phyloP scores from a whole-genome alignment of 2,329 filamentous ascomycete species.

The Apiospora sp. region DNA sequence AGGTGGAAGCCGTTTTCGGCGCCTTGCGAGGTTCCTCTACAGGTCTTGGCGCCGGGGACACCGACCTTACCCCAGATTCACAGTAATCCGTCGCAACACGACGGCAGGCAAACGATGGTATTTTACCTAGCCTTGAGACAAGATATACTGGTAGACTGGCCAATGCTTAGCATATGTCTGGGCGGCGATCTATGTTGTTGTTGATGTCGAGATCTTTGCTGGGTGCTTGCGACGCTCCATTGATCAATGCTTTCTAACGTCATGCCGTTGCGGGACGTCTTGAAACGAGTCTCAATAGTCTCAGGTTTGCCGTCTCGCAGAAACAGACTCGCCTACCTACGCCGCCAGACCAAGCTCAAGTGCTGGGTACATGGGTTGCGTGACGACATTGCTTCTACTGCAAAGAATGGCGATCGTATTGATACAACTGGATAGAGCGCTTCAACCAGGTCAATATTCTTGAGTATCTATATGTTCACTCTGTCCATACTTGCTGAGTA shows the following conservation, averaged over 20 bases:
- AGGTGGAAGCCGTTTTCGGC: slow-evolving; percentile 19
- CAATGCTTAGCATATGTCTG: background rate
- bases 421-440: background rate
- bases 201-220: background rate
- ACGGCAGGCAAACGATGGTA: background rate
- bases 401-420: background rate
- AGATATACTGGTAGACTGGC: background rate
- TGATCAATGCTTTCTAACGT: background rate
- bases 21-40: background rate
- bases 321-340: background rate
- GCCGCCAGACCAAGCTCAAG: background rate
- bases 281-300: background rate
- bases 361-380: background rate
- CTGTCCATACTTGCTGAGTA: background rate
- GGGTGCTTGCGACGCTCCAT: background rate
- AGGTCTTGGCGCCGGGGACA: slow-evolving; percentile 12
- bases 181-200: background rate
- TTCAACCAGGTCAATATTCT: background rate
- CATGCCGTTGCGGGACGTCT: background rate
- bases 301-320: background rate
- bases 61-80: slow-evolving; percentile 16
- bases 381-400: background rate
- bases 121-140: background rate
- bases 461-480: background rate
- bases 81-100: background rate